phyloP scores from a whole-genome alignment of 1,139 yeast genomes.

The Suhomyces anneliseae region DNA sequence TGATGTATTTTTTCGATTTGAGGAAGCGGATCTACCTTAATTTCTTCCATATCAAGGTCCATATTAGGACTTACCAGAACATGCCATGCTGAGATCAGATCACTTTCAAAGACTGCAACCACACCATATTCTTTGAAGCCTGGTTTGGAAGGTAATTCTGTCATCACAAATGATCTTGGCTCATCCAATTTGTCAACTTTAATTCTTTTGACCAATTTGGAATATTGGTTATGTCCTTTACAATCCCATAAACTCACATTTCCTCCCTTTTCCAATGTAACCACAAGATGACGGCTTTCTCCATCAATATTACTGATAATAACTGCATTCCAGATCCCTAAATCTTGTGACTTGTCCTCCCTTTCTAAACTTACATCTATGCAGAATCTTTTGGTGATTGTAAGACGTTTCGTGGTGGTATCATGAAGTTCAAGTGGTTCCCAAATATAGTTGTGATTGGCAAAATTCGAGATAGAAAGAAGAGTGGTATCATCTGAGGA shows the following conservation, averaged over 20 bases:
- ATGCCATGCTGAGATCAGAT: slow-evolving; percentile 32
- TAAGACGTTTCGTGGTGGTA: slow-evolving; percentile 19
- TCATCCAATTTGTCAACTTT: slow-evolving; percentile 11
- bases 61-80: slow-evolving; percentile 16
- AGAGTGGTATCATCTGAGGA: slow-evolving; percentile 42
- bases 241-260: slow-evolving; percentile 64
- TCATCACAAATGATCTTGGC: slow-evolving; percentile 31
- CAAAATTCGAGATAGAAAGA: slow-evolving; percentile 43
- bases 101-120: slow-evolving; percentile 29
- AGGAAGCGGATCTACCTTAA: slow-evolving; percentile 12
- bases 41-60: slow-evolving; percentile 4
- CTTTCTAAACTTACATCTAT: slow-evolving; percentile 22
- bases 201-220: slow-evolving; percentile 22
- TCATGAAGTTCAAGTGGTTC: slow-evolving; percentile 39
- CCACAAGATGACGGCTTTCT: slow-evolving; percentile 33
- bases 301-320: slow-evolving; percentile 33
- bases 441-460: slow-evolving; percentile 68
- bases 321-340: slow-evolving; percentile 33
- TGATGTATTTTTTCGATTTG: slow-evolving; percentile 36
- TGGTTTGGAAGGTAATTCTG: slow-evolving; percentile 14
- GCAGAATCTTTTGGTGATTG: slow-evolving; percentile 38
- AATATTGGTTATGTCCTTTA: slow-evolving; percentile 30
- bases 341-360: slow-evolving; percentile 1
- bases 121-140: slow-evolving; percentile 20
- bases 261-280: slow-evolving; percentile 56